Evolutionary conservation across 306 rosid species (phyloP).

Genomic region (Albizia julibrissin): DNA sequence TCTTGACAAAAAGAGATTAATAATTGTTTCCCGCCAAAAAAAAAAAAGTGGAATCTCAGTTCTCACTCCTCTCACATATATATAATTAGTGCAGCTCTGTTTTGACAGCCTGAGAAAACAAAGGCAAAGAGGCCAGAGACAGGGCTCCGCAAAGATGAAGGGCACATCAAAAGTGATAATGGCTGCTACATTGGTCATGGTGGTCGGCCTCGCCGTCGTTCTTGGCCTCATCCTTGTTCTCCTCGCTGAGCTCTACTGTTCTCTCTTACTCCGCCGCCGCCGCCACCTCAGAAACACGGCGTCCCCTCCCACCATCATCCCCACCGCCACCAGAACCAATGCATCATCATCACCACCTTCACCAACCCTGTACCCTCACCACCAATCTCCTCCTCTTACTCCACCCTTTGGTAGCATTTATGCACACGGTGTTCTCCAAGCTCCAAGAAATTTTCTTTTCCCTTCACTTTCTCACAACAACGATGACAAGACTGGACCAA

Average conservation of each 20-base stretch:
- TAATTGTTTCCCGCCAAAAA: conserved; percentile 70
- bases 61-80: conserved; percentile 22
- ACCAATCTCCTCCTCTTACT: conserved; percentile 32
- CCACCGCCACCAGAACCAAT: conserved; percentile 18
- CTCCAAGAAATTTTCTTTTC: conserved; percentile 77
- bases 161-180: conserved; percentile 82
- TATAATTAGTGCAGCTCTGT: conserved; percentile 27
- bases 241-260: conserved; percentile 89
- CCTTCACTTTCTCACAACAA: conserved; percentile 44
- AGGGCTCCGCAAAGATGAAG: conserved; percentile 53
- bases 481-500: conserved; percentile 40
- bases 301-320: conserved; percentile 24
- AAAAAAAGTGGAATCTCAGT: conserved; percentile 1
- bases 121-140: conserved; percentile 26
- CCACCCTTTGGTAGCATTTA: conserved; percentile 48
- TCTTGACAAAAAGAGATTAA: neutral
- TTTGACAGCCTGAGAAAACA: conserved; percentile 13
- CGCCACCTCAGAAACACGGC: conserved; percentile 55
- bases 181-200: conserved; percentile 88
- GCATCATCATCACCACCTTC: conserved; percentile 26
- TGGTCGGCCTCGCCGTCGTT: conserved; percentile 77
- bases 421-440: conserved; percentile 74
- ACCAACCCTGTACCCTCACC: conserved; percentile 20
- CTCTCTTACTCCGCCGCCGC: conserved; percentile 84
- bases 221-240: conserved; percentile 77